Base-by-base conservation (phyloP, 805 yeast genomes). In the Saturnispora gosingensis region DNA sequence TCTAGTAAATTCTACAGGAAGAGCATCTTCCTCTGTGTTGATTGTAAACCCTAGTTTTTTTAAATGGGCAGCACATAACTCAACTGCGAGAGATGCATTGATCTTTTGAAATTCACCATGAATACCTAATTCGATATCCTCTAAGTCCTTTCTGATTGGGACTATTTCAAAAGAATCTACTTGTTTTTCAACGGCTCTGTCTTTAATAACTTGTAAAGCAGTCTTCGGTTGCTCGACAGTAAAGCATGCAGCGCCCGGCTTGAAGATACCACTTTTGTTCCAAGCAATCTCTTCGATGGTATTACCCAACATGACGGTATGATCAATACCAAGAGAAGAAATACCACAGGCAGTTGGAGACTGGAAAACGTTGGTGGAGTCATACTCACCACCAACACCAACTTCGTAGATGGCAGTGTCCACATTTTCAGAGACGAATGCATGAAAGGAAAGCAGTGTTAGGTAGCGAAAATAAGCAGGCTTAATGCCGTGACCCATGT, bases 371-470 rank as follows among this genome's bases (percentile, higher is more conserved):
- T 93, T 93, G 11, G 99, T 93, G n/a, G 97, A 88, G 67, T 93
- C 99, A 61, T 81, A 88, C 63, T 87, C 95, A 6, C 99, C 99
- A 28, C 99, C 99, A 46, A 93, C 96, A 22, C 99, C 99, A 30
- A 95, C 99, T 66, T 93, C 99, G 63, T 87, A 89, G 38, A 93
- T 83, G 11, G 98, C 97, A 35, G 96, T 79, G 62, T 89, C 86
- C n/a, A 93, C 90, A 2, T 86, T 85, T 67, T 93, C 99, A 50
- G 79, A 75, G 69, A 88, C 65, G 60, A 95, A 95, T 0, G 88
- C 85, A 65, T 95, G 97, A 72, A 89, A 93, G 3, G 97, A 88
- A 54, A 93, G 67, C 16, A 95, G 69, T 0, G 99, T 93, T 64
- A 93, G 71, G 67, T 79, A 95, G 63, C 95, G 83, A 76, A 93